phyloP scores from a whole-genome alignment of 805 yeast species.

The Barnettozyma wickerhamii region DNA sequence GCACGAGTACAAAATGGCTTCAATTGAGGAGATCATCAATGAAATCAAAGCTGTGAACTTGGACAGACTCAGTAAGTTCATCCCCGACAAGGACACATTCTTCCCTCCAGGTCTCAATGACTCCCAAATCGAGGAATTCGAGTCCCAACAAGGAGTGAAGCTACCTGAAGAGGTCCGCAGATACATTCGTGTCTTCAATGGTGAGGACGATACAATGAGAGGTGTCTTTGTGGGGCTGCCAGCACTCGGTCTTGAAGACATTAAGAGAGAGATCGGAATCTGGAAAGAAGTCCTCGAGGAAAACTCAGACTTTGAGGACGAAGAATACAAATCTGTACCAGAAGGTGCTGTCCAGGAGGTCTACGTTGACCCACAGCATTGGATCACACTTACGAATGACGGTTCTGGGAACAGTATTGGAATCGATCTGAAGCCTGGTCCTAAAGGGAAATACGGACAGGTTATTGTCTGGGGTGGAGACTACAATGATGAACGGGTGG shows the following conservation, averaged over 20 bases:
- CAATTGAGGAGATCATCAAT: no score
- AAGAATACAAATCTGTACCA: conserved; percentile 8
- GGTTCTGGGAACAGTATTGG: conserved; percentile 19
- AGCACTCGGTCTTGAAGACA: conserved; percentile 8
- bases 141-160: neutral
- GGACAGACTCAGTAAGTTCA: neutral
- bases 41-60: no score
- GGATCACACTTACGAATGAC: conserved; percentile 14
- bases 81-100: neutral
- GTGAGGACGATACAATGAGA: neutral
- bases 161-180: neutral
- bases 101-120: neutral
- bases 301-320: conserved; percentile 10
- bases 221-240: conserved; percentile 10
- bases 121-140: neutral
- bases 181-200: no score
- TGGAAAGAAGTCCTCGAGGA: conserved; percentile 14
- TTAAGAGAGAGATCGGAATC: conserved; percentile 9
- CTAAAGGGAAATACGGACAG: conserved; percentile 14
- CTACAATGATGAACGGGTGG: conserved; percentile 9
- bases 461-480: conserved; percentile 16
- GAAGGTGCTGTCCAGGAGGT: conserved; percentile 6
- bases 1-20: no score
- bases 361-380: conserved; percentile 11
- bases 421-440: conserved; percentile 15